Base-by-base conservation (phyloP, 1,284 basidiomycete genomes). In the Hypsizygus ulmarius region DNA sequence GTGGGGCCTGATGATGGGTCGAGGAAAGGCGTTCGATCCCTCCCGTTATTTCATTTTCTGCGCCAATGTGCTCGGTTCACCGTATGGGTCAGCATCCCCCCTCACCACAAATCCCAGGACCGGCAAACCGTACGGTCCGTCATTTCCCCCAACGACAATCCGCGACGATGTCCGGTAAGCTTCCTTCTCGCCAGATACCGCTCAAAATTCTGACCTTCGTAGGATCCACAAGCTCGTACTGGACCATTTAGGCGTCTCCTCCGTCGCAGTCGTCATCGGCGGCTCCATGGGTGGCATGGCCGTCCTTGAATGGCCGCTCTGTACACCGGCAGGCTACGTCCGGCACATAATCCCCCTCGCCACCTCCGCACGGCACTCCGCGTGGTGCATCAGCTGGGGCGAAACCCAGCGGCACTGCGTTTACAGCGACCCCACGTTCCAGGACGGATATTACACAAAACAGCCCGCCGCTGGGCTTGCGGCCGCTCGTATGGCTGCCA, bases 241-340 rank as follows among this genome's bases (percentile, higher is more conserved):
- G 9, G 87, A 95, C 61, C 77, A 84, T 52, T 82, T 99, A 4
- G 85, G 88, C 12, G 86, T 98, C 11, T 62, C 71, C 1, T 87
- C 84, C 3, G 80, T 98, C 27, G 92, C 93, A 0, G 91, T 91
- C 5, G 94, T 86, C 11, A 89, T 99, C 39, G 96, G 96, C 1
- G 97, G 96, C 0, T 97, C 93, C 35, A 99, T 99, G 97, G 97
- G 96, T 19, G 97, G 96, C 5, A 98, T 98, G 95, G 85, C 90
- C 2, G 87, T 91, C 39, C 83, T 99, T 44, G 96, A 99, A 69
- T 99, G 93, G 91, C 92, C 96, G 0, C 76, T 99, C n/a, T 91
- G 90, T 65, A 84, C 84, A 0, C 89, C 92, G 0, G 73, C 77
- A 8, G 89, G 86, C 1, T 98, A 90, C 66, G 79, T 99, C 32